Conservation (phyloP, 169 alveolate species). For the Neospora caninum region DNA sequence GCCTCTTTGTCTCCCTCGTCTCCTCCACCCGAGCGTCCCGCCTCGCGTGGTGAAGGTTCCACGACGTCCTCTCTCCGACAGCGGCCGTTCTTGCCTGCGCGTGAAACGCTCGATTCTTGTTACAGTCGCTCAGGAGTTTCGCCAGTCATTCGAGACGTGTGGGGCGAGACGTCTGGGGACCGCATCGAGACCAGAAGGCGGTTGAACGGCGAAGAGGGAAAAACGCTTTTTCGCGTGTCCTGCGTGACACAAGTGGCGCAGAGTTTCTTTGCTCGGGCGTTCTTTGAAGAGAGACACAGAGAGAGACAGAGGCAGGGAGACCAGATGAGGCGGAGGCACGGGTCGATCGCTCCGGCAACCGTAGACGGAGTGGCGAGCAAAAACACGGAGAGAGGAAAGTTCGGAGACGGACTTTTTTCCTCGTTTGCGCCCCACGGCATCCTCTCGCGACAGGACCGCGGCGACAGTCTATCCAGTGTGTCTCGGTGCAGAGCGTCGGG, state of each 20-base stretch:
- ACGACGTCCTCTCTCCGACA: not conserved
- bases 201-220: no score
- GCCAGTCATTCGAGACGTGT: not conserved
- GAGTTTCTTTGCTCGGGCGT: not conserved
- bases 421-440: not conserved
- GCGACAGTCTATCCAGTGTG: no score
- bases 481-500: no score
- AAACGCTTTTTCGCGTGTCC: not conserved
- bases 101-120: not conserved
- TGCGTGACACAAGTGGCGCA: not conserved
- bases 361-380: not conserved
- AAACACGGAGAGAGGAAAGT: not conserved
- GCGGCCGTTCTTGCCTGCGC: slow-evolving; percentile 9
- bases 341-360: not conserved
- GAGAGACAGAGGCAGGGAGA: not conserved
- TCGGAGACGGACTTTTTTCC: not conserved
- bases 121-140: not conserved
- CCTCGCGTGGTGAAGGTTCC: not conserved
- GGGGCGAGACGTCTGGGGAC: not conserved
- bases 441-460: no score
- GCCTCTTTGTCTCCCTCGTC: not conserved
- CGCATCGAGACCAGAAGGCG: no score
- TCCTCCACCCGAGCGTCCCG: not conserved
- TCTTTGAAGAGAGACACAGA: not conserved
- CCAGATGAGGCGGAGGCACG: not conserved